Conservation (phyloP, 306 rosid species). For the Oxytropis ochrocephala region DNA sequence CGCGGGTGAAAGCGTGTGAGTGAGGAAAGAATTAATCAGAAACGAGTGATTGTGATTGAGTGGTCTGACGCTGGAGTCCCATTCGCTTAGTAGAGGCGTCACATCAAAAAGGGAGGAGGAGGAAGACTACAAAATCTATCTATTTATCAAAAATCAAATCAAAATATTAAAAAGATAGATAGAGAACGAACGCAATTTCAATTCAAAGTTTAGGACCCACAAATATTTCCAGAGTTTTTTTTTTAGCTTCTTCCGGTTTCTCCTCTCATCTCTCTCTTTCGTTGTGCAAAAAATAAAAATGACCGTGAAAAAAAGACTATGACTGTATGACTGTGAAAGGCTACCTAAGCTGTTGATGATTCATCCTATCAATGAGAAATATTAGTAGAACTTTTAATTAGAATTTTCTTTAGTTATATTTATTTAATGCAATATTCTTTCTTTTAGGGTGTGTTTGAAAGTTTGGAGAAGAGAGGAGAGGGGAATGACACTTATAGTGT, state of each 20-base stretch:
- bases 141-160: not conserved
- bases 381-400: too few species aligned
- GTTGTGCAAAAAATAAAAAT: not conserved
- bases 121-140: not conserved
- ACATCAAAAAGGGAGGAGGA: not conserved
- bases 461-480: too few species aligned
- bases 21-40: not conserved
- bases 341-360: conserved; percentile 9
- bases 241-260: not conserved
- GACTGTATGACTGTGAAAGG: not conserved
- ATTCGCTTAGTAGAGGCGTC: not conserved
- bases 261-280: conserved; percentile 9
- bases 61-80: conserved; percentile 16
- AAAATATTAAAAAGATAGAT: too few species aligned
- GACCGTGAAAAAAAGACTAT: not conserved
- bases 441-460: too few species aligned
- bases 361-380: too few species aligned
- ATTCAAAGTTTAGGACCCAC: conserved; percentile 3
- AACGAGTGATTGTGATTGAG: not conserved
- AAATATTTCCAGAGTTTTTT: not conserved
- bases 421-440: too few species aligned
- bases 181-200: not conserved
- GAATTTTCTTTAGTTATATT: too few species aligned
- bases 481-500: too few species aligned
- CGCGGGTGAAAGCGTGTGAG: not conserved